phyloP scores from a whole-genome alignment of 139 green algal genomes.

The Pleodorina starrii region DNA sequence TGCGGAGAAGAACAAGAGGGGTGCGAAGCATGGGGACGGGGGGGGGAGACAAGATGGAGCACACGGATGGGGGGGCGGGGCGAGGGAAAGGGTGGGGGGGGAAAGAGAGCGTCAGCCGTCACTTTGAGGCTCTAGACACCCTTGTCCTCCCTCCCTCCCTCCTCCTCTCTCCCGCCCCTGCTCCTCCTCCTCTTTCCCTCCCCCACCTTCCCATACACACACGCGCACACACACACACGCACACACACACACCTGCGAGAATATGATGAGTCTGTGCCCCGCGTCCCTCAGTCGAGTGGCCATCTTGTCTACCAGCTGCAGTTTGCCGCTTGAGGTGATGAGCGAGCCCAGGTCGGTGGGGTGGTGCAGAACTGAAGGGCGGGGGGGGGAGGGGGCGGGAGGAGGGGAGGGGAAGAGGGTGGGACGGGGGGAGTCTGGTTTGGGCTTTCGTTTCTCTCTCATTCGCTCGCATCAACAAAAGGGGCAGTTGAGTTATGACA shows the following conservation, averaged over 20 bases:
- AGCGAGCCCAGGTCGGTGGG: conserved; percentile 60
- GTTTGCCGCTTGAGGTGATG: conserved; percentile 82
- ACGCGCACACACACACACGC: neutral
- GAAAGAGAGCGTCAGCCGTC: neutral
- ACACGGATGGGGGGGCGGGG: neutral
- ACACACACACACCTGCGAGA: conserved; percentile 54
- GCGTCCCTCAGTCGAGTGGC: conserved; percentile 57
- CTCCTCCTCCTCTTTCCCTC: neutral
- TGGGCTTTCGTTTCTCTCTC: too few species aligned
- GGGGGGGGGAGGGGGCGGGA: neutral
- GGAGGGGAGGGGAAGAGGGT: neutral
- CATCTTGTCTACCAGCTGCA: conserved; percentile 88
- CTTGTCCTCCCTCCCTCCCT: neutral
- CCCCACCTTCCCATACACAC: neutral
- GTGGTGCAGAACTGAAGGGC: neutral
- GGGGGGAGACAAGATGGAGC: neutral
- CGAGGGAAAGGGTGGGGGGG: neutral
- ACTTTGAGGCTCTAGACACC: neutral
- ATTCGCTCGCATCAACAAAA: too few species aligned
- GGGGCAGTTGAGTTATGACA: too few species aligned
- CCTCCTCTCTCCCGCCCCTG: neutral
- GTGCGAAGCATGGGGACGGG: too few species aligned
- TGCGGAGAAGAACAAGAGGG: neutral
- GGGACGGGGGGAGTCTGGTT: too few species aligned
- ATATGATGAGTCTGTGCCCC: conserved; percentile 68